These are phyloP conservation scores for Neltuma alba DNA, from an alignment of 306 rosid species.

Conservation along the genomic window DNA sequence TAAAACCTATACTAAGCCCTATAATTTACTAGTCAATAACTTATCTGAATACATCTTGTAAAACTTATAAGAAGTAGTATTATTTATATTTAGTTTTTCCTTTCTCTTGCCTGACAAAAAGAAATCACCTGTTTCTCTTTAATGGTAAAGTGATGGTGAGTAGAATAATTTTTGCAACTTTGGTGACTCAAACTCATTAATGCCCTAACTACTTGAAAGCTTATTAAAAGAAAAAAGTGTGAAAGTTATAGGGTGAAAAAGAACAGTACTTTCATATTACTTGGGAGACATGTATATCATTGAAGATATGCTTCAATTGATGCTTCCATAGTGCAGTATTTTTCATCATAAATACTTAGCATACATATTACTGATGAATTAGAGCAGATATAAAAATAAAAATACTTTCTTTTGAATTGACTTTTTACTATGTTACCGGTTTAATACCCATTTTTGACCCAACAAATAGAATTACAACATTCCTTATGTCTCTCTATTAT, in stretches of 20 bases:
- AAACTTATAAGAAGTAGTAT: background rate
- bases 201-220: background rate
- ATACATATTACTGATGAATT: too few species aligned
- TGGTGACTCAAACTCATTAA: background rate
- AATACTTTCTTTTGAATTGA: background rate
- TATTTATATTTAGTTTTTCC: background rate
- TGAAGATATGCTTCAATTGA: background rate
- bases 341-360: background rate
- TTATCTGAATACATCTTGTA: too few species aligned
- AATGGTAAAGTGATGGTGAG: background rate
- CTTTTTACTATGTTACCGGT: constrained; percentile 2
- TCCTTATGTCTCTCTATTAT: background rate
- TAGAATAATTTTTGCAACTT: background rate
- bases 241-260: background rate
- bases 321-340: background rate
- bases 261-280: background rate
- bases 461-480: constrained; percentile 12
- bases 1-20: background rate
- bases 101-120: background rate
- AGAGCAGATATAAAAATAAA: background rate
- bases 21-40: background rate
- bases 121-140: background rate
- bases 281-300: background rate
- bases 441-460: background rate
- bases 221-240: background rate